phyloP scores from a whole-genome alignment of 1,284 basidiomycete genomes.

The Sanguinoderma infundibulare region DNA sequence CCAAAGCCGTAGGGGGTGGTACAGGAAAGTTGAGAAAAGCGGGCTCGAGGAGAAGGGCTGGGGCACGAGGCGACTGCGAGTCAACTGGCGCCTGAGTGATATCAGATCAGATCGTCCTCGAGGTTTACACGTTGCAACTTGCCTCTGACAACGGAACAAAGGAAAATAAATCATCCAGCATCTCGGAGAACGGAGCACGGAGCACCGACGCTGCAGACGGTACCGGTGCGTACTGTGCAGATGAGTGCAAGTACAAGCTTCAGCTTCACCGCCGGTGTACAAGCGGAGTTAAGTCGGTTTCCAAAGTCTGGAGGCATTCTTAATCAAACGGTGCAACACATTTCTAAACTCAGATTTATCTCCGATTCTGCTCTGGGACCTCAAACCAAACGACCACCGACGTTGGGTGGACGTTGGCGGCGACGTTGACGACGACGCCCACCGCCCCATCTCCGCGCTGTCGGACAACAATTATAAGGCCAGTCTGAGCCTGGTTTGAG shows the following conservation, averaged over 20 bases:
- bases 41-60: background rate
- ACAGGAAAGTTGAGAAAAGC: background rate
- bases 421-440: background rate
- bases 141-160: background rate
- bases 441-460: background rate
- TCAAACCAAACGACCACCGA: background rate
- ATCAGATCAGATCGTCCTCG: slow-evolving; percentile 16
- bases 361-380: background rate
- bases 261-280: too few species aligned
- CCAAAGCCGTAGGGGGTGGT: background rate
- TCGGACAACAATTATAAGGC: background rate
- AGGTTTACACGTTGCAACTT: background rate
- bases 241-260: too few species aligned
- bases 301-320: background rate
- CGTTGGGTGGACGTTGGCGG: background rate
- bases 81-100: slow-evolving; percentile 11
- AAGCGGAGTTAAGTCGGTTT: background rate
- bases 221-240: too few species aligned
- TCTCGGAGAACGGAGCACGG: background rate
- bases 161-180: background rate
- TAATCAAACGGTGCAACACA: background rate
- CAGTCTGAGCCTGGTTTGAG: too few species aligned
- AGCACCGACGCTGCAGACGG: background rate
- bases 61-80: background rate
- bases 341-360: background rate